A percentile compares a stretch with the other conserved stretches of the same genome.
Evolutionary conservation across 2,329 filamentous ascomycete genomes (phyloP).

Genomic region (Diplodia scrobiculata): DNA sequence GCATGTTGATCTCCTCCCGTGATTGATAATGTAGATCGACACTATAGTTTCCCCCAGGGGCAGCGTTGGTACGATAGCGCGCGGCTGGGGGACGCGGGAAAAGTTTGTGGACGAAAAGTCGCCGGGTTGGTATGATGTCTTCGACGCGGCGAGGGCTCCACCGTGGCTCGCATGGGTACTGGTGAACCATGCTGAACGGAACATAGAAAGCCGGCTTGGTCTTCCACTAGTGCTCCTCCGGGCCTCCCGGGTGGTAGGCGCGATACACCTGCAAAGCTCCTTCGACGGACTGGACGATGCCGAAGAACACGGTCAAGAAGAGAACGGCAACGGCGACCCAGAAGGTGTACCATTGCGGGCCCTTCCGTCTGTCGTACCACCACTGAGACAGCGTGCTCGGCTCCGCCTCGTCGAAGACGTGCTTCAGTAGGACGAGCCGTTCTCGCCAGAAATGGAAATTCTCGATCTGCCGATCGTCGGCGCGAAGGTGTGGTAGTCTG

Average conservation of each 20-base stretch:
- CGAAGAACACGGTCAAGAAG: constrained; percentile 45
- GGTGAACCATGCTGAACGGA: too few relatives aligned
- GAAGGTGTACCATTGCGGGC: constrained; percentile 52
- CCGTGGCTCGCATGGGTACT: too few relatives aligned
- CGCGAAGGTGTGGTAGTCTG: constrained; percentile 39
- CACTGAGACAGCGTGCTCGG: constrained; percentile 45
- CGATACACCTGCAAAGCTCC: constrained; percentile 47
- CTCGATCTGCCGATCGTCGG: constrained; percentile 41
- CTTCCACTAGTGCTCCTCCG: neutral
- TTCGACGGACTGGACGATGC: constrained; percentile 48
- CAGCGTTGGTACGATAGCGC: too few relatives aligned
- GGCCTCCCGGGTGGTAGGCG: constrained; percentile 15
- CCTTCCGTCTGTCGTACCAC: constrained; percentile 50
- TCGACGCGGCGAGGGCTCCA: too few relatives aligned
- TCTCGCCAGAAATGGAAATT: constrained; percentile 49
- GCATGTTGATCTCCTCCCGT: too few relatives aligned
- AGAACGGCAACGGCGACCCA: constrained; percentile 50
- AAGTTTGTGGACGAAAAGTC: too few relatives aligned
- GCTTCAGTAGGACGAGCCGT: constrained; percentile 48
- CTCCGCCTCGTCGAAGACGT: constrained; percentile 47
- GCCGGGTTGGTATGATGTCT: too few relatives aligned
- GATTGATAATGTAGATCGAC: too few relatives aligned
- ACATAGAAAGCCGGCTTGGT: too few relatives aligned
- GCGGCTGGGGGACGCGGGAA: too few relatives aligned
- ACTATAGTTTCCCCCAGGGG: too few relatives aligned